These are phyloP conservation scores for Aspergillus viridinutans DNA, from an alignment of 2,329 filamentous ascomycete species.

Conservation along the genomic window DNA sequence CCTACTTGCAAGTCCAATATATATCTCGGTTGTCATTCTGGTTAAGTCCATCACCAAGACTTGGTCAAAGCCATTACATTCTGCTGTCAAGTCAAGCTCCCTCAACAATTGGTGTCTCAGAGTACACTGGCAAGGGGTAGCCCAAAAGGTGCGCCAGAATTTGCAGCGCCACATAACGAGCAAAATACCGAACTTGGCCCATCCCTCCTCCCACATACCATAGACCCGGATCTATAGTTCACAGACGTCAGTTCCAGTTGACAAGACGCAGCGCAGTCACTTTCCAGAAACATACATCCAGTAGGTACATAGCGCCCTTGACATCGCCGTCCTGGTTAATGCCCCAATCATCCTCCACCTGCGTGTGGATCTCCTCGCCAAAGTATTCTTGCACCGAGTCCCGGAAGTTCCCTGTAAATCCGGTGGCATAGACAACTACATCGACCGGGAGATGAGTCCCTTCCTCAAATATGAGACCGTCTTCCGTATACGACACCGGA, in stretches of 20 bases:
- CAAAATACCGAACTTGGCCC: conserved; percentile 38
- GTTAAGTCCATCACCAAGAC: background rate
- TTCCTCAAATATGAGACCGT: conserved; percentile 43
- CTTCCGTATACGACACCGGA: conserved; percentile 26
- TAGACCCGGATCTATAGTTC: conserved; percentile 24
- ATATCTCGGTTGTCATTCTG: background rate
- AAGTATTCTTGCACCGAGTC: conserved; percentile 37
- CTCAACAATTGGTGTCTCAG: background rate
- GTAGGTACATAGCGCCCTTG: conserved; percentile 39
- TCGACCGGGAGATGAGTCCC: conserved; percentile 42
- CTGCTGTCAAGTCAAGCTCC: background rate
- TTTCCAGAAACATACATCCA: conserved; percentile 29
- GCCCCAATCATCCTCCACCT: conserved; percentile 44
- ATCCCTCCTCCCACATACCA: conserved; percentile 46
- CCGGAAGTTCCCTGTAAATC: conserved; percentile 41
- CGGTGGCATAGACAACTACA: conserved; percentile 46
- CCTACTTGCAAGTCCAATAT: background rate
- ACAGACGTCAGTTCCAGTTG: background rate
- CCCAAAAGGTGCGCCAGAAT: conserved; percentile 35
- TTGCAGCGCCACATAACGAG: conserved; percentile 44
- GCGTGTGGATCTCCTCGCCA: conserved; percentile 38
- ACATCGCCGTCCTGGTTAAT: conserved; percentile 47
- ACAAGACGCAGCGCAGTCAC: background rate
- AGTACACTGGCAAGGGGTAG: conserved; percentile 12
- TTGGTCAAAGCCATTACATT: too few relatives aligned